phyloP scores from a whole-genome alignment of 305 asterid genomes.

The Fraxinus xanthoxyloides region DNA sequence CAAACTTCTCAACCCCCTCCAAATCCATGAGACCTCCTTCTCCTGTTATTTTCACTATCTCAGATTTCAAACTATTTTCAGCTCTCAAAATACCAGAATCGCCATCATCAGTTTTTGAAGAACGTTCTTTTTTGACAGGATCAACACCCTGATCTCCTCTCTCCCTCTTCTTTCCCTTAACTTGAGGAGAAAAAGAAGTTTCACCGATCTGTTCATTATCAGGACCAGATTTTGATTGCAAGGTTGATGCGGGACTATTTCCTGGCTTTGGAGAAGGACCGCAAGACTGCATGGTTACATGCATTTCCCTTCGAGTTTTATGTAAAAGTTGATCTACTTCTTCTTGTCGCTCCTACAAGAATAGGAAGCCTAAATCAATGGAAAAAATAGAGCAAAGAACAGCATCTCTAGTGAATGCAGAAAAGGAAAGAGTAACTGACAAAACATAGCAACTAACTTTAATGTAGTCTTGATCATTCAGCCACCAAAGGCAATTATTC shows the following conservation, averaged over 20 bases:
- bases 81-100: slow-evolving; percentile 28
- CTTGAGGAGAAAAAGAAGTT: slow-evolving; percentile 42
- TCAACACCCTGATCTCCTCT: slow-evolving; percentile 47
- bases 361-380: neutral
- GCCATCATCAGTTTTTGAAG: slow-evolving; percentile 41
- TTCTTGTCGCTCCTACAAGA: slow-evolving; percentile 61
- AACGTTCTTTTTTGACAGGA: slow-evolving; percentile 47
- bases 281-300: slow-evolving; percentile 47
- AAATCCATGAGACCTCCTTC: slow-evolving; percentile 45
- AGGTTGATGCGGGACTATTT: slow-evolving; percentile 46
- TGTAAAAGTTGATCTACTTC: slow-evolving; percentile 60
- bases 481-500: slow-evolving; percentile 82
- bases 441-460: slow-evolving; percentile 55
- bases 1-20: slow-evolving; percentile 56
- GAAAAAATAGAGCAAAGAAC: neutral
- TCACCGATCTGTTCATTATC: slow-evolving; percentile 51
- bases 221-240: slow-evolving; percentile 52
- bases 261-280: slow-evolving; percentile 67
- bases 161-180: slow-evolving; percentile 64
- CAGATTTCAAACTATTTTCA: slow-evolving; percentile 41
- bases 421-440: slow-evolving; percentile 2
- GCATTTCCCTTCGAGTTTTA: slow-evolving; percentile 59
- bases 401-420: neutral
- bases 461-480: slow-evolving; percentile 79
- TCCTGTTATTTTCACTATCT: slow-evolving; percentile 49